Evolutionary conservation across 305 asterid genomes (phyloP), one percentile per base, ranked within the genome.

Genomic region (Fraxinus xanthoxyloides): DNA sequence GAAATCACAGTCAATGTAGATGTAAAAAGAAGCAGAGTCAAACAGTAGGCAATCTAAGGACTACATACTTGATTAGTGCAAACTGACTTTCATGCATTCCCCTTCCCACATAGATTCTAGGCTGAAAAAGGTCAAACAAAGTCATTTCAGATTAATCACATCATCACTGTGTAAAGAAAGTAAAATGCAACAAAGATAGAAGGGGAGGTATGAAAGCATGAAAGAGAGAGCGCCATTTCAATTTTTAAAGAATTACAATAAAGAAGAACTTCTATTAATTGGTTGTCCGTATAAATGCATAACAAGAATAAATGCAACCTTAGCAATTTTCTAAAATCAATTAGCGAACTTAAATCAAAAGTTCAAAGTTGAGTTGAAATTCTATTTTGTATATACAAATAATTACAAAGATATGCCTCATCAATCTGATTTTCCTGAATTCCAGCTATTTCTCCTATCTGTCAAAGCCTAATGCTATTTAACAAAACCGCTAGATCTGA

Each of bases 21-120:
- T 34, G 85, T 35, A 74, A 56, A 59, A 78, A 43, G 31, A 78
- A 81, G 82, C 70, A 81, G 63, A 83, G 77, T 77, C 24, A 48
- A 79, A 76, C 13, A 81, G 61, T 13, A 85, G 51, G 80, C 77
- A 85, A 79, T 51, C 85, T 80, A 34, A 74, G 79, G 40, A 38
- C 75, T 76, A 82, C 94, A 78, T 89, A 95, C 99, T 91, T 97
- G 88, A 97, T 89, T 56, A 97, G 98, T 54, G 99, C 89, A 86
- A 92, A 90, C 79, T 93, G 98, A 72, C 98, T 97, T 87, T 97
- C 99, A 23, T 97, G 99, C 99, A 97, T 97, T 88, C 99, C 99
- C 85, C 99, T 92, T 77, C 99, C 99, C 69, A 97, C 97, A 48
- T 97, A 97, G 87, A 97, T 93, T 83, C 98, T 89, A 59, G 97